Conservation (phyloP, 179 eudicot species). For the Camellia oleifera region DNA sequence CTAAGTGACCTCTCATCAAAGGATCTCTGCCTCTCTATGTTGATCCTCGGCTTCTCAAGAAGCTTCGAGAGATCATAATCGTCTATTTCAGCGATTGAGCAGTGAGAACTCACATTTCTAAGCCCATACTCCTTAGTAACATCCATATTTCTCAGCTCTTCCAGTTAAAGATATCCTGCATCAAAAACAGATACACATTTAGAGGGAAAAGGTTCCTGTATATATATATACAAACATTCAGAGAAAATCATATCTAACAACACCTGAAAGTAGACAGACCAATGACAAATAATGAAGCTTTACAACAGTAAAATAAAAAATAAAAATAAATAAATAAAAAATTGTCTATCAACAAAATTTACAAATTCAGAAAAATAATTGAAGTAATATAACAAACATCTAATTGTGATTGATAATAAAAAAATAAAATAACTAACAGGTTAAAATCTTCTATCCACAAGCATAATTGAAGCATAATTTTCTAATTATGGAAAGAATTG, state of each 20-base stretch:
- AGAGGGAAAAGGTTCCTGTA: background rate
- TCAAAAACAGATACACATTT: background rate
- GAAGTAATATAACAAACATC: background rate
- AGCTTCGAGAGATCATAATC: slow-evolving; percentile 80
- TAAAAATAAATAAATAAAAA: background rate
- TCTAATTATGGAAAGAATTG: background rate
- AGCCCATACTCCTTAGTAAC: slow-evolving; percentile 51
- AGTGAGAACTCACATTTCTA: slow-evolving; percentile 74
- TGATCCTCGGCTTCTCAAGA: slow-evolving; percentile 80
- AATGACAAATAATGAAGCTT: background rate
- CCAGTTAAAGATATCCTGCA: slow-evolving; percentile 17
- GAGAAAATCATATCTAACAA: background rate
- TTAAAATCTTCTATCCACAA: background rate
- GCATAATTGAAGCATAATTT: background rate
- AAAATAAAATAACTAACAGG: slow-evolving; percentile 1
- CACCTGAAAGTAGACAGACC: background rate
- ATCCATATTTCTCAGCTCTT: slow-evolving; percentile 54
- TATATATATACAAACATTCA: background rate
- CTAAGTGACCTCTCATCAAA: slow-evolving; percentile 96
- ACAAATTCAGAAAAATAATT: background rate
- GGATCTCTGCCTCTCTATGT: slow-evolving; percentile 87
- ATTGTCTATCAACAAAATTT: background rate
- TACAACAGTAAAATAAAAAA: background rate
- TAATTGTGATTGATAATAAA: background rate
- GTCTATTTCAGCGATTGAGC: slow-evolving; percentile 83